These are phyloP conservation scores for Garcia nutans DNA, from an alignment of 345 rosid genomes.

Conservation along the genomic window DNA sequence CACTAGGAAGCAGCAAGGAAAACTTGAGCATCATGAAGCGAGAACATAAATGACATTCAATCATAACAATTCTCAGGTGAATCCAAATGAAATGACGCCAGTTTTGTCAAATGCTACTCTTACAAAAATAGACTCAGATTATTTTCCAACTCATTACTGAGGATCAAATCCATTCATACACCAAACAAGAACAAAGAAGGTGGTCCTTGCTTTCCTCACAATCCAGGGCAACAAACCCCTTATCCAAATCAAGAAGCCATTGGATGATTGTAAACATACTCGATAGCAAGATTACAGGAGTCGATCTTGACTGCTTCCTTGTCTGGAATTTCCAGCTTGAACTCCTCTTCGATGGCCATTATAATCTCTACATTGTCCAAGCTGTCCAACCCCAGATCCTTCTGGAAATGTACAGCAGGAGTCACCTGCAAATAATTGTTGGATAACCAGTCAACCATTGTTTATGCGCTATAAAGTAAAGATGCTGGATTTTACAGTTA, in stretches of 20 bases:
- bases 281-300: slow-evolving; percentile 77
- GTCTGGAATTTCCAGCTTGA: slow-evolving; percentile 94
- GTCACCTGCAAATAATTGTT: slow-evolving; percentile 51
- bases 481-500: neutral
- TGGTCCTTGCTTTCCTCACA: slow-evolving; percentile 2
- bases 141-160: slow-evolving; percentile 34
- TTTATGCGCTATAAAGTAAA: neutral
- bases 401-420: slow-evolving; percentile 80
- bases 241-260: slow-evolving; percentile 54
- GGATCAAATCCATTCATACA: slow-evolving; percentile 20
- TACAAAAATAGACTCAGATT: slow-evolving; percentile 30
- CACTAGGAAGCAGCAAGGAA: neutral
- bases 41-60: neutral
- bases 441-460: neutral
- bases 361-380: slow-evolving; percentile 92
- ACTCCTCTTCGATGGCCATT: slow-evolving; percentile 96
- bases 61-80: neutral
- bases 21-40: neutral
- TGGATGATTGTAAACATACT: slow-evolving; percentile 81
- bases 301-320: slow-evolving; percentile 93
- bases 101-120: slow-evolving; percentile 18
- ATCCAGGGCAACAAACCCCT: slow-evolving; percentile 18
- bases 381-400: slow-evolving; percentile 86
- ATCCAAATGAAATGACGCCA: slow-evolving; percentile 7
- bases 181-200: slow-evolving; percentile 13